Evolutionary conservation across 2,329 filamentous ascomycete genomes (phyloP), one percentile per base, ranked within the genome.

Genomic region (Fusarium hainanense): DNA sequence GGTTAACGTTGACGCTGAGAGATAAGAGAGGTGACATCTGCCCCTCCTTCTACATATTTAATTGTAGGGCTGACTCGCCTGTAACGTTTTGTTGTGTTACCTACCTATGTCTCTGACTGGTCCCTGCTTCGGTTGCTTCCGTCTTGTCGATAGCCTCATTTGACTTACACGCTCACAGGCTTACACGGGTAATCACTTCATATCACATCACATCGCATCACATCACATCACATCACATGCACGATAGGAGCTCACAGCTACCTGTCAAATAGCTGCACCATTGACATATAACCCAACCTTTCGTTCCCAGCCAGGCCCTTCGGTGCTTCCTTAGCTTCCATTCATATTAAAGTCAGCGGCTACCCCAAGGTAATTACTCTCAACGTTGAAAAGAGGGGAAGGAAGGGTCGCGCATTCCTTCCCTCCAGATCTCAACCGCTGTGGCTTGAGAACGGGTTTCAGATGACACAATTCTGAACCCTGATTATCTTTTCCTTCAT

Each of bases 201-300:
- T 13, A 28, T 28, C 28, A 57, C 47, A 57, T 70, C 63, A 68
- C 63, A 58, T 44, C 28, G 48, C 47, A 57, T 70, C 63, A 68
- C 63, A 58, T 44, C 58, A 57, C 47, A 54, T 70, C 63, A 68
- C 64, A 58, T 37, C 34, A n/a, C 34, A 37, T 37, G 18, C 18
- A n/a, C 18, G 34, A 10, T 18, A 18, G 18, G 18, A 18, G 10
- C 34, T 37, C 34, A n/a, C 34, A n/a, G 34, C 34, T 37, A n/a
- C 37, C 55, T 43, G 43, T 23, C 16, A n/a, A 32, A 59, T 49
- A 54, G 50, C 49, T 41, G 44, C 44, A 46, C 46, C 44, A 30
- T 54, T 20, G 20, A 48, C 37, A 63, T 58, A 50, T 18, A 20
- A 41, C 30, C 28, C 41, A 30, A 28, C 18, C 37, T 46, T 50